A percentile compares a stretch with the other conserved stretches of the same genome.
Evolutionary conservation across 441 rosid species (phyloP).

Genomic region (Sinapis alba): DNA sequence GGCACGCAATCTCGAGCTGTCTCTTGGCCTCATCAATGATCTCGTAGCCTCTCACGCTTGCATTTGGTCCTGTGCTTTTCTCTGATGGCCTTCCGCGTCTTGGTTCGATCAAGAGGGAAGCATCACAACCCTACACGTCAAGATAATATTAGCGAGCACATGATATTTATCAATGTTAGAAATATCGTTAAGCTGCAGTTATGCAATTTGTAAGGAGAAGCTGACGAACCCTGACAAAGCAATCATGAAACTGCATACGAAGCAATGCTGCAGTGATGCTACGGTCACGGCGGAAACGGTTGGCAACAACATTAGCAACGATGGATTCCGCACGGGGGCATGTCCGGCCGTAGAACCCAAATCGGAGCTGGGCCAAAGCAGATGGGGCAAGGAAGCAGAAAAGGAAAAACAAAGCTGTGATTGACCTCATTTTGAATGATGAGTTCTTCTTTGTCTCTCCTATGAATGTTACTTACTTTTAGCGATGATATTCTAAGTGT

Average conservation of each 20-base stretch:
- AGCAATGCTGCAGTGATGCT: constrained; percentile 64
- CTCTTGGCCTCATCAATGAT: constrained; percentile 59
- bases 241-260: constrained; percentile 84
- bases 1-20: constrained; percentile 54
- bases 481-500: neutral
- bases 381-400: constrained; percentile 40
- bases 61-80: constrained; percentile 59
- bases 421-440: constrained; percentile 20
- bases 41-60: constrained; percentile 57
- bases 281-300: constrained; percentile 41
- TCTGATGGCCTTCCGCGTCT: constrained; percentile 51
- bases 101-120: constrained; percentile 67
- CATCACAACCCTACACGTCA: constrained; percentile 90
- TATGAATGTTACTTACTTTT: neutral
- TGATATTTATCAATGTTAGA: too few relatives aligned
- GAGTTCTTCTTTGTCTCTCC: neutral
- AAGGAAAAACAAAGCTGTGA: constrained; percentile 36
- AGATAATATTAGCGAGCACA: too few relatives aligned
- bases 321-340: constrained; percentile 67
- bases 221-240: constrained; percentile 59
- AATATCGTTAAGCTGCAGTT: too few relatives aligned
- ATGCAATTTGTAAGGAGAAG: constrained; percentile 14
- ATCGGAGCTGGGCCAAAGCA: constrained; percentile 47
- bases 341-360: constrained; percentile 50
- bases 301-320: constrained; percentile 44